Conservation (phyloP, 1,284 basidiomycete species). For the Ganoderma lingzhi region DNA sequence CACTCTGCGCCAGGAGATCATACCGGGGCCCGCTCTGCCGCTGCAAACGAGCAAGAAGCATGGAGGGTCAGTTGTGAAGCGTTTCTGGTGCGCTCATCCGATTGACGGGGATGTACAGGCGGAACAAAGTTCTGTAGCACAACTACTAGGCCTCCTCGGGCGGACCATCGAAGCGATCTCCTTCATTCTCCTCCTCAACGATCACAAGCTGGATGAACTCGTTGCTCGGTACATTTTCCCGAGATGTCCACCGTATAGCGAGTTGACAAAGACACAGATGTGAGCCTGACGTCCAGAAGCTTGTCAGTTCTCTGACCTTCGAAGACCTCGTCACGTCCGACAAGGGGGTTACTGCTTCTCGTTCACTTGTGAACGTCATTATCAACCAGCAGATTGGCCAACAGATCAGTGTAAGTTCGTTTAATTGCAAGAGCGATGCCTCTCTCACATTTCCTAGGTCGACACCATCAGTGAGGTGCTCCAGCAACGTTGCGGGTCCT, state of each 20-base stretch:
- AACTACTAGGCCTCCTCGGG: constrained; percentile 77
- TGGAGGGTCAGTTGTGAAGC: constrained; percentile 67
- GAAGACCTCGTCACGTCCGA: constrained; percentile 86
- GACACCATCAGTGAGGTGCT: constrained; percentile 96
- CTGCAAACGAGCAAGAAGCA: constrained; percentile 77
- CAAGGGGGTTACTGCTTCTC: constrained; percentile 84
- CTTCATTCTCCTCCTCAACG: constrained; percentile 91
- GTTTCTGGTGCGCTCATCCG: neutral
- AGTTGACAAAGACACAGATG: constrained; percentile 54
- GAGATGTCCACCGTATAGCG: constrained; percentile 8
- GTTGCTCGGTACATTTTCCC: constrained; percentile 72
- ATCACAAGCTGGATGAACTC: constrained; percentile 91
- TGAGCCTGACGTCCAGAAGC: constrained; percentile 71
- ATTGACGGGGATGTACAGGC: constrained; percentile 51
- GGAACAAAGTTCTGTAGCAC: constrained; percentile 83
- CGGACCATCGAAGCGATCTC: constrained; percentile 92
- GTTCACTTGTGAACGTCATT: constrained; percentile 92
- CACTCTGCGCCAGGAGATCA: constrained; percentile 77
- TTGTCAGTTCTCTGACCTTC: constrained; percentile 78
- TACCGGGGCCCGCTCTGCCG: constrained; percentile 57
- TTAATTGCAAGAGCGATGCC: neutral
- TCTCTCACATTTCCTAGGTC: constrained; percentile 59
- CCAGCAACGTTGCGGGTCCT: constrained; percentile 94
- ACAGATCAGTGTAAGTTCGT: constrained; percentile 85
- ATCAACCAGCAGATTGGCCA: constrained; percentile 98